These are phyloP conservation scores for Bipolaris sorokiniana DNA, from an alignment of 2,329 filamentous ascomycete species.

Conservation along the genomic window DNA sequence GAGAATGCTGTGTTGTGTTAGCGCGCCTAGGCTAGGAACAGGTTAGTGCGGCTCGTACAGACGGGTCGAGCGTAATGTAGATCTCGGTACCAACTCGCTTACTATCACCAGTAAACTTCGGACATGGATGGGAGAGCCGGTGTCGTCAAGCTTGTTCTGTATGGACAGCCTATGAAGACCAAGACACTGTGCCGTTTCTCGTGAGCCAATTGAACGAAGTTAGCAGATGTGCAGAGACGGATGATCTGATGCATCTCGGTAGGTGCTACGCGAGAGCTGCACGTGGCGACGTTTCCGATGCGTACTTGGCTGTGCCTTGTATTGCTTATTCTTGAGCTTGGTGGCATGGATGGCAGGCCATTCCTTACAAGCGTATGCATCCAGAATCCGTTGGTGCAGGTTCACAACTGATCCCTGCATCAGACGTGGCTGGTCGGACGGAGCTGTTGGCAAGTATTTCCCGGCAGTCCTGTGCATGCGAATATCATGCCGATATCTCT, in stretches of 20 bases:
- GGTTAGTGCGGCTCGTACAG: conserved; percentile 6
- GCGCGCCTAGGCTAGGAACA: conserved; percentile 9
- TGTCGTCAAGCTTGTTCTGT: conserved; percentile 3
- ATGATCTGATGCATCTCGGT: neutral
- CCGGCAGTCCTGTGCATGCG: neutral
- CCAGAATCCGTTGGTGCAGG: too few species aligned
- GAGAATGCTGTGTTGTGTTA: conserved; percentile 1
- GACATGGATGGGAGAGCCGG: conserved; percentile 15
- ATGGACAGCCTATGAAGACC: neutral
- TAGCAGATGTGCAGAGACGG: neutral
- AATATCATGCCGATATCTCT: neutral
- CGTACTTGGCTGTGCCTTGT: neutral
- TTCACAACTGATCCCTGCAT: neutral
- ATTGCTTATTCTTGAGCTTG: neutral
- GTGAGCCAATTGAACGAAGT: neutral
- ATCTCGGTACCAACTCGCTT: conserved; percentile 10
- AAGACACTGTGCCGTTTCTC: neutral
- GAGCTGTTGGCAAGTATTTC: neutral
- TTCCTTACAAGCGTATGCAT: neutral
- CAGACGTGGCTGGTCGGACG: neutral
- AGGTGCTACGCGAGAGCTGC: neutral
- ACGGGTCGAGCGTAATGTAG: neutral
- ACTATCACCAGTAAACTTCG: neutral
- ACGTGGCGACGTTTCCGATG: neutral
- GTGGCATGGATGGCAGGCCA: neutral